These are phyloP conservation scores for Ceratobasidium papillatum DNA, from an alignment of 1,284 basidiomycete genomes.

Conservation along the genomic window DNA sequence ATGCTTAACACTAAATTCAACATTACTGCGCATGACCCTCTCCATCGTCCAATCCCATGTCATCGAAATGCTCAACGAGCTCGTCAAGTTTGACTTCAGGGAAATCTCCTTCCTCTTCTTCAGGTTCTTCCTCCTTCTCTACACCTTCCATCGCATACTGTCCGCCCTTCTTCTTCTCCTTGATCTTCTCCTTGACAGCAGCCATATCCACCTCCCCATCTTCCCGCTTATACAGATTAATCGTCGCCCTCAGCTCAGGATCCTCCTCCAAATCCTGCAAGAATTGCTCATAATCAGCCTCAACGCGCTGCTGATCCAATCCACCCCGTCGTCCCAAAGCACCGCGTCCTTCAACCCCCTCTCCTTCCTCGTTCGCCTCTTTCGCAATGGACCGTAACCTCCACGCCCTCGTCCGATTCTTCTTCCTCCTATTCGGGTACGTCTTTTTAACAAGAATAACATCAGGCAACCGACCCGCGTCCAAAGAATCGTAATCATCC, in stretches of 20 bases:
- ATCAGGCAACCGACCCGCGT: constrained; percentile 82
- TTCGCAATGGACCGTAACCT: constrained; percentile 93
- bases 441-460: constrained; percentile 95
- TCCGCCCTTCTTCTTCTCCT: constrained; percentile 55
- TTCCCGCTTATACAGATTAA: constrained; percentile 84
- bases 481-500: constrained; percentile 81
- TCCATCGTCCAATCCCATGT: constrained; percentile 50
- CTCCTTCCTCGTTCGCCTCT: constrained; percentile 84
- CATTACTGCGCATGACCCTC: constrained; percentile 29
- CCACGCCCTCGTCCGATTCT: constrained; percentile 87
- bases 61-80: constrained; percentile 90
- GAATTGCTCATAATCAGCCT: constrained; percentile 97
- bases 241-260: constrained; percentile 86
- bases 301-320: constrained; percentile 91
- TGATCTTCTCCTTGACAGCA: constrained; percentile 75
- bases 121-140: constrained; percentile 59
- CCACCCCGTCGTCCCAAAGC: constrained; percentile 91
- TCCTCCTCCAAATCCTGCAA: constrained; percentile 96
- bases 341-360: constrained; percentile 78
- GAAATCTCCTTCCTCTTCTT: constrained; percentile 89
- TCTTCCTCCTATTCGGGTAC: constrained; percentile 94
- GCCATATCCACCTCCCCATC: constrained; percentile 60
- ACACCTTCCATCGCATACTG: constrained; percentile 49
- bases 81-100: constrained; percentile 89
- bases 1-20: neutral